Evolutionary conservation across 2,329 filamentous ascomycete genomes (phyloP).

Genomic region (Macrophomina pseudophaseolina): DNA sequence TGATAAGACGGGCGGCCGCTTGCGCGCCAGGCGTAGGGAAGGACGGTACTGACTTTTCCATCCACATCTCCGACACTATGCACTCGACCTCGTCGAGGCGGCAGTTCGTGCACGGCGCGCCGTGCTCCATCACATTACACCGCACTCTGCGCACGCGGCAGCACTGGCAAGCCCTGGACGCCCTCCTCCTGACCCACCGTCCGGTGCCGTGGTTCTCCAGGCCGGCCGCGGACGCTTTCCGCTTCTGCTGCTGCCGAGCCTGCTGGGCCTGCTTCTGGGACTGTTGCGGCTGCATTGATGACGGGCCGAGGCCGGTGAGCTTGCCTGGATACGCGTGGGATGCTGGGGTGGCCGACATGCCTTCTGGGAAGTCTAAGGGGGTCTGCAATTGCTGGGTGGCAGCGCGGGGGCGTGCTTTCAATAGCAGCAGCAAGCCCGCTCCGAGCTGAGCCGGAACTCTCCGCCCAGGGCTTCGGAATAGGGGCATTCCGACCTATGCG

Average conservation of each 20-base stretch:
- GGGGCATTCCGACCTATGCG: no score
- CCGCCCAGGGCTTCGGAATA: no score
- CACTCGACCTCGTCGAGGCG: conserved; percentile 80
- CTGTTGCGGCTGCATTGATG: not conserved
- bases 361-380: no score
- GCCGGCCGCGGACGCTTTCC: conserved; percentile 63
- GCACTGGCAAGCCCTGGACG: conserved; percentile 88
- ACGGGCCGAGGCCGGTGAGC: not conserved
- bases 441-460: no score
- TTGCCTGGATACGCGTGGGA: conserved; percentile 17
- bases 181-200: conserved; percentile 76
- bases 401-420: no score
- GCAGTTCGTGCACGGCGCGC: conserved; percentile 86
- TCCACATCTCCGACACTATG: conserved; percentile 72
- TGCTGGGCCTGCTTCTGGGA: not conserved
- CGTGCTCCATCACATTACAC: conserved; percentile 88
- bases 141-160: conserved; percentile 89
- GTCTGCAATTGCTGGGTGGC: no score
- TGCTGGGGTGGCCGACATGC: conserved; percentile 26
- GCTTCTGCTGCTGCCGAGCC: conserved; percentile 47
- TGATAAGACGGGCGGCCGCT: conserved; percentile 7
- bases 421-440: no score
- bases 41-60: conserved; percentile 72
- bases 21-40: not conserved
- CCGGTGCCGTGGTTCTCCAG: conserved; percentile 54